These are phyloP conservation scores for Microcera coccophila DNA, from an alignment of 2,329 filamentous ascomycete species.

Conservation along the genomic window DNA sequence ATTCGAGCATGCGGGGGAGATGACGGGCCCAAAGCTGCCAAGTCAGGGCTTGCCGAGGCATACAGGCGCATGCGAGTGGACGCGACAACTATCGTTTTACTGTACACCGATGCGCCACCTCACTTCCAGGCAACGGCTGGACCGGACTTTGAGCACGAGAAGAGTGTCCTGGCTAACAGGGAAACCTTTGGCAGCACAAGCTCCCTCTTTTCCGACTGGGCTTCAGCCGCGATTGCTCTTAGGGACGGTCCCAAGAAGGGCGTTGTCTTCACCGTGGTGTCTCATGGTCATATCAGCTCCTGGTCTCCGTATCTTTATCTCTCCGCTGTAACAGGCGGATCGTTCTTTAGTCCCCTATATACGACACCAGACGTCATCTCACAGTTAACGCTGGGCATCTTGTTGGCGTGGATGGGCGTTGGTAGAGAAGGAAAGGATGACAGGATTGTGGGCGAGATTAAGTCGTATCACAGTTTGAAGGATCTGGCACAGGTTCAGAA, in stretches of 20 bases:
- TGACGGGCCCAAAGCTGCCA: constrained; percentile 46
- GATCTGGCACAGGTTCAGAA: constrained; percentile 12
- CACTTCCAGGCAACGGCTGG: constrained; percentile 34
- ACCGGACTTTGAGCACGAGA: constrained; percentile 30
- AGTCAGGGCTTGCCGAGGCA: constrained; percentile 46
- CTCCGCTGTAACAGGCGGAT: constrained; percentile 39
- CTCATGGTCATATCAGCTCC: constrained; percentile 15
- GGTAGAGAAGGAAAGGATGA: constrained; percentile 9
- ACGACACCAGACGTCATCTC: constrained; percentile 33
- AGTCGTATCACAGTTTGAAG: constrained; percentile 9
- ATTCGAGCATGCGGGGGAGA: constrained; percentile 34
- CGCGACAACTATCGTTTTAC: constrained; percentile 46
- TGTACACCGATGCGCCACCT: constrained; percentile 48
- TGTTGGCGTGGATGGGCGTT: constrained; percentile 23
- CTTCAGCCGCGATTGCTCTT: constrained; percentile 34
- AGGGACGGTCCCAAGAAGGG: constrained; percentile 33
- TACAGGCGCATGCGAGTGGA: constrained; percentile 45
- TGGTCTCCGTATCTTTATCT: constrained; percentile 40
- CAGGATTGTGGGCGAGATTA: constrained; percentile 7
- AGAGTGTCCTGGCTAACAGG: constrained; percentile 12
- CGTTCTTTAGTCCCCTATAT: constrained; percentile 33
- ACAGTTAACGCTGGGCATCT: constrained; percentile 34
- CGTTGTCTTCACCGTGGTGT: constrained; percentile 43
- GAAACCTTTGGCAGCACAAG: constrained; percentile 32
- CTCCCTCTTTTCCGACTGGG: constrained; percentile 43